These are phyloP conservation scores for Urochloa ruziziensis DNA, from an alignment of 176 grass and related monocot genomes.

Conservation along the genomic window DNA sequence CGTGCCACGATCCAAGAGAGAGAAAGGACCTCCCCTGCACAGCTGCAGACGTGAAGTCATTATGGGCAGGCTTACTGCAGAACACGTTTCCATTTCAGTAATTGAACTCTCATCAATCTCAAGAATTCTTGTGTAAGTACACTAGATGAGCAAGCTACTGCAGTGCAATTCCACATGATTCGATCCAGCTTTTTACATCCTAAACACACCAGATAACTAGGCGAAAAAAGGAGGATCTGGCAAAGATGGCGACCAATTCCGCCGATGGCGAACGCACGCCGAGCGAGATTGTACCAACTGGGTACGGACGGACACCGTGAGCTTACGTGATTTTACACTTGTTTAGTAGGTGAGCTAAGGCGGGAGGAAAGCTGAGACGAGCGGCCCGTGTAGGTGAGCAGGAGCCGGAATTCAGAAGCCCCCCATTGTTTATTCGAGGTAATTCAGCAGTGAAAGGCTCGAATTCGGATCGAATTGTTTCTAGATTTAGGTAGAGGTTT, in stretches of 20 bases:
- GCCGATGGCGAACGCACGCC: not conserved
- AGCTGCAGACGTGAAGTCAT: not conserved
- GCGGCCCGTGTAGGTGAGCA: constrained; percentile 37
- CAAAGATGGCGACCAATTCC: not conserved
- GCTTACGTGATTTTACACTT: not conserved
- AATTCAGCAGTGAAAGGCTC: not conserved
- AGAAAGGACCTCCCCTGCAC: not conserved
- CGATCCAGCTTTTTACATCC: not conserved
- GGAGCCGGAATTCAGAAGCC: constrained; percentile 24
- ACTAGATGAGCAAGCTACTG: not conserved
- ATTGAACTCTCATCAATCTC: not conserved
- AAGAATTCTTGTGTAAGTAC: not conserved
- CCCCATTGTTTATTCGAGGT: not conserved
- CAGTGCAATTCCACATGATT: not conserved
- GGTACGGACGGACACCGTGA: not conserved
- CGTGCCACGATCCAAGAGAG: not conserved
- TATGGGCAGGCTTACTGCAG: not conserved
- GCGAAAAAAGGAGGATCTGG: not conserved
- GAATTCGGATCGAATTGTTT: not conserved
- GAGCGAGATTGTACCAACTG: not conserved
- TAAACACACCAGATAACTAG: not conserved
- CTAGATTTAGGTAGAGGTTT: constrained; percentile 31
- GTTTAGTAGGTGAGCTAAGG: constrained; percentile 44
- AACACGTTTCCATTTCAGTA: not conserved
- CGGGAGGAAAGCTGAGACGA: constrained; percentile 42